Conservation (phyloP, 2,329 filamentous ascomycete species). For the Graphilbum sp. region DNA sequence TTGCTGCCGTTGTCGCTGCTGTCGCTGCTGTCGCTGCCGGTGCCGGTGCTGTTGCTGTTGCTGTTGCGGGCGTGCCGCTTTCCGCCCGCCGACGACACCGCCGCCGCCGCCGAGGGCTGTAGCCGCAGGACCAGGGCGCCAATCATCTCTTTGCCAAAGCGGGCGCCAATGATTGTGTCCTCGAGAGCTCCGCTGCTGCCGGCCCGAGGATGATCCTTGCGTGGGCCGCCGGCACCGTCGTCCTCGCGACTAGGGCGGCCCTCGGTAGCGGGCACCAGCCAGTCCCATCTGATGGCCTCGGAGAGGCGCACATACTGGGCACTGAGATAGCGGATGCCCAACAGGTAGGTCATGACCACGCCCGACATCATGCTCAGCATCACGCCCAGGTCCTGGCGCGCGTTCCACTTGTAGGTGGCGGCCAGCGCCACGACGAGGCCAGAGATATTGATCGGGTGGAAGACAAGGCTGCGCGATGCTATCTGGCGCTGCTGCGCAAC, state of each 20-base stretch:
- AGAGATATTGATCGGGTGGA: constrained; percentile 40
- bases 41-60: too few relatives aligned
- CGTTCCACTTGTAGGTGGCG: constrained; percentile 27
- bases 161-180: constrained; percentile 48
- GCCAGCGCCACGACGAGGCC: constrained; percentile 27
- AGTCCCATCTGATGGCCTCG: constrained; percentile 43
- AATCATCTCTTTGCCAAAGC: constrained; percentile 52
- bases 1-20: too few relatives aligned
- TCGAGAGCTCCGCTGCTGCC: constrained; percentile 13
- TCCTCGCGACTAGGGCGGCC: too few relatives aligned
- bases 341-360: constrained; percentile 45
- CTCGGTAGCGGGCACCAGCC: too few relatives aligned
- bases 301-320: constrained; percentile 46
- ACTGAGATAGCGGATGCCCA: constrained; percentile 42
- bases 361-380: constrained; percentile 42
- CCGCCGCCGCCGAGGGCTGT: constrained; percentile 22
- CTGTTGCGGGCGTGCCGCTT: constrained; percentile 6
- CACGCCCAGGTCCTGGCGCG: constrained; percentile 31
- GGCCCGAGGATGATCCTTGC: constrained; percentile 9
- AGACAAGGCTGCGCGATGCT: constrained; percentile 45
- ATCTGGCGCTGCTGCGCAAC: constrained; percentile 67
- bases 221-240: constrained; percentile 10
- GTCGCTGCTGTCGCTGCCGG: too few relatives aligned
- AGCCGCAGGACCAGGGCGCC: constrained; percentile 55
- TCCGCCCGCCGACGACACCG: too few relatives aligned